phyloP scores from a whole-genome alignment of 2,329 filamentous ascomycete species.

The Aspergillus proliferans region DNA sequence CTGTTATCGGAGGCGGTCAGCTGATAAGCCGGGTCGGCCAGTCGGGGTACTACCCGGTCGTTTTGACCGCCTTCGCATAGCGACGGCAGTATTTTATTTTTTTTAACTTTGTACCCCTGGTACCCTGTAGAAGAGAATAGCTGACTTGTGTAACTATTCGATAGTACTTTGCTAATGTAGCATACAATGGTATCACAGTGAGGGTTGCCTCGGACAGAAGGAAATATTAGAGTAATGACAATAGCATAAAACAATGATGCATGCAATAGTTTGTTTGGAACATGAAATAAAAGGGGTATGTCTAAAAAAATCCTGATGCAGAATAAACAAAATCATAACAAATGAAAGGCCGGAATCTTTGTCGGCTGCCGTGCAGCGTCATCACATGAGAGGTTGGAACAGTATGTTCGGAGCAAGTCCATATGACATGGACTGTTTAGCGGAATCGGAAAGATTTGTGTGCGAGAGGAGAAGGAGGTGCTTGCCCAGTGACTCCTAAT shows the following conservation, averaged over 20 bases:
- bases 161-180: background rate
- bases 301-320: constrained; percentile 3
- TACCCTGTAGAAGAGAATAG: background rate
- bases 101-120: background rate
- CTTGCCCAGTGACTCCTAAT: constrained; percentile 23
- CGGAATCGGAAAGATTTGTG: constrained; percentile 37
- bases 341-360: too few species aligned
- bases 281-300: constrained; percentile 8
- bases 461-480: constrained; percentile 35
- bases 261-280: constrained; percentile 4
- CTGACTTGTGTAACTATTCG: background rate
- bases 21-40: constrained; percentile 23
- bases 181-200: constrained; percentile 9
- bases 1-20: constrained; percentile 32
- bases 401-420: too few species aligned
- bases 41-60: constrained; percentile 10
- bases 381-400: background rate
- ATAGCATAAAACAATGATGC: constrained; percentile 7
- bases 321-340: background rate
- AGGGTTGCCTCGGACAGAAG: constrained; percentile 5
- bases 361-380: background rate
- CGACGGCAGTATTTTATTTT: background rate
- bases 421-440: constrained; percentile 8
- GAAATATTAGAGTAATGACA: constrained; percentile 11
- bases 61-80: constrained; percentile 7